Evolutionary conservation across 805 yeast genomes (phyloP), one percentile per base, ranked within the genome.

Genomic region (Ogataea kodamae): DNA sequence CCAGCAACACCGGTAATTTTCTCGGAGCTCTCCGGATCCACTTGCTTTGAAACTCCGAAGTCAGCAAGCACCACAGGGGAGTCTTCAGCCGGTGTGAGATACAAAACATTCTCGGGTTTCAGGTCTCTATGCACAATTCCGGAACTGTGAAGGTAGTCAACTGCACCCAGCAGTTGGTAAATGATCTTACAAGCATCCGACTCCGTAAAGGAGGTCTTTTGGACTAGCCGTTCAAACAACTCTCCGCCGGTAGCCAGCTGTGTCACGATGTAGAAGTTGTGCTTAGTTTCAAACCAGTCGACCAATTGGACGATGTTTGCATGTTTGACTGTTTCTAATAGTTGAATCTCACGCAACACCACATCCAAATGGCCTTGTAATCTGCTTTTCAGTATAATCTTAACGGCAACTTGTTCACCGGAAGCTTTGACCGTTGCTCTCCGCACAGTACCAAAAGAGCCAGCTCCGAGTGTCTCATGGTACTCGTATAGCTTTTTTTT

Each of bases 181-280:
- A 89, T 66, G 30, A 88, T 80, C 35, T 67, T 62, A 8, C 84
- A 79, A 1, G 97, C 97, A 56, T 89, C 96, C 42, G 68, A 69
- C 57, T 90, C 98, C 5, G 96, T 85, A 60, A 87, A 90, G 35
- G 79, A 72, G 9, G 97, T 96, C 50, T 78, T 68, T 30, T 76
- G 66, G 24, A 88, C 72, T 43, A 90, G 87, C 34, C 97, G 66
- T 43, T 89, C 96, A 54, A 90, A 90, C 38, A 90, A 64, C 59
- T 90, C 98, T 31, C 98, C 98, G 18, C 98, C 98, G 2, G 88
- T 81, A 15, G 97, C 97, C 52, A 90, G 67, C 58, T 90, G 96
- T 2, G 97, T 90, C 12, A 87, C 96, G 39, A 90, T 81, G 55
- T 86, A 90, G 60, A 85, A 88, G 64, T 90, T 90, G 50, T 88